These are phyloP conservation scores for Teratosphaeria viscida DNA, from an alignment of 2,329 filamentous ascomycete genomes.

Conservation along the genomic window DNA sequence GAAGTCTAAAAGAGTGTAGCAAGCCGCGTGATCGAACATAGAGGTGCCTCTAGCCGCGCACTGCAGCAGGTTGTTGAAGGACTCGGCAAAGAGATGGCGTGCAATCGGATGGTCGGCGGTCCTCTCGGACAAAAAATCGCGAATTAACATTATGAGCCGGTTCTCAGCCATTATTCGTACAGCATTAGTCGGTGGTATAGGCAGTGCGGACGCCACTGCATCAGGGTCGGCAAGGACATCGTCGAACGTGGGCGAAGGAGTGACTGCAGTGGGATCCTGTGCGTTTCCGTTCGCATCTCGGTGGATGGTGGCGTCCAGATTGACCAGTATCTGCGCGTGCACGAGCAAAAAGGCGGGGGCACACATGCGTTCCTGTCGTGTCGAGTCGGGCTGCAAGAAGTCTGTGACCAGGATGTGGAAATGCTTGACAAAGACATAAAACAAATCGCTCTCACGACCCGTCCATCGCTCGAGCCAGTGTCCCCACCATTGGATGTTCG, in stretches of 20 bases:
- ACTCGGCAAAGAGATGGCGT: conserved; percentile 63
- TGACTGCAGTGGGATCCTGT: conserved; percentile 27
- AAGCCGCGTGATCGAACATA: conserved; percentile 70
- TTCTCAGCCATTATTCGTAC: conserved; percentile 82
- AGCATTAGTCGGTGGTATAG: conserved; percentile 57
- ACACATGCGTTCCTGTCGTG: conserved; percentile 48
- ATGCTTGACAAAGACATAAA: conserved; percentile 86
- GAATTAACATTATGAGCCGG: conserved; percentile 67
- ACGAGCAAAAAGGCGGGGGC: conserved; percentile 71
- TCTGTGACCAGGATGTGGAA: conserved; percentile 71
- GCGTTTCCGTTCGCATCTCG: conserved; percentile 48
- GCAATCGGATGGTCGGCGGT: conserved; percentile 43
- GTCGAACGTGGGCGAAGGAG: conserved; percentile 51
- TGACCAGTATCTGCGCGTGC: conserved; percentile 68
- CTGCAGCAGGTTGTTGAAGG: conserved; percentile 64
- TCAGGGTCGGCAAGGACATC: conserved; percentile 56
- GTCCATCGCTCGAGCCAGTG: conserved; percentile 80
- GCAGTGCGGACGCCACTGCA: conserved; percentile 51
- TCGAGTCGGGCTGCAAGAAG: conserved; percentile 36
- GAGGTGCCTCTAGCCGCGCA: conserved; percentile 66
- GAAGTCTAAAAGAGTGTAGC: conserved; percentile 85
- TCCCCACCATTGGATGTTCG: conserved; percentile 72
- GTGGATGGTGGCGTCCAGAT: conserved; percentile 76
- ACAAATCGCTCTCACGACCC: conserved; percentile 76
- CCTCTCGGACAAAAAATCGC: conserved; percentile 62